phyloP scores from a whole-genome alignment of 1,139 yeast genomes.

The Yamadazyma spencermartinsiae region DNA sequence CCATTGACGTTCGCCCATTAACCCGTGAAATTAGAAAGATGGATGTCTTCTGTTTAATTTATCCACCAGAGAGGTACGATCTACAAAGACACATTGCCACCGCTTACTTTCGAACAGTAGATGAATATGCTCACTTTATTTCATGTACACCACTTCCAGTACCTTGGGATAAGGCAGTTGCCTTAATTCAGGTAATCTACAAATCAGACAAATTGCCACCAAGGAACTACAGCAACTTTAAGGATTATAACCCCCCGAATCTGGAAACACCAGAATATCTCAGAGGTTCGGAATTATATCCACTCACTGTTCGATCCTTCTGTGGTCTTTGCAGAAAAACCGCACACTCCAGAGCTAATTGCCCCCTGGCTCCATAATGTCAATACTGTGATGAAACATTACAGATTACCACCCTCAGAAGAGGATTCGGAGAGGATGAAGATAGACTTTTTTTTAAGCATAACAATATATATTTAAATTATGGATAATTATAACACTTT shows the following conservation, averaged over 20 bases:
- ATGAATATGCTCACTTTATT: not conserved
- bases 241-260: not conserved
- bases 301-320: not conserved
- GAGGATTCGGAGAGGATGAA: no score
- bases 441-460: no score
- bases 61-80: not conserved
- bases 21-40: not conserved
- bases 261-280: not conserved
- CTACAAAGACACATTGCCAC: not conserved
- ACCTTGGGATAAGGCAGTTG: not conserved
- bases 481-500: no score
- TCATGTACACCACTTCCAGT: not conserved
- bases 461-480: no score
- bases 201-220: not conserved
- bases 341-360: no score
- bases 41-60: not conserved
- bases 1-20: not conserved
- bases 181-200: not conserved
- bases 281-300: not conserved
- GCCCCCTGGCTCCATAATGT: no score
- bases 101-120: not conserved
- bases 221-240: not conserved
- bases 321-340: no score
- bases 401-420: no score
- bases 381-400: no score